Evolutionary conservation across 345 rosid genomes (phyloP), one percentile per base, ranked within the genome.

Genomic region (Moringa oleifera): DNA sequence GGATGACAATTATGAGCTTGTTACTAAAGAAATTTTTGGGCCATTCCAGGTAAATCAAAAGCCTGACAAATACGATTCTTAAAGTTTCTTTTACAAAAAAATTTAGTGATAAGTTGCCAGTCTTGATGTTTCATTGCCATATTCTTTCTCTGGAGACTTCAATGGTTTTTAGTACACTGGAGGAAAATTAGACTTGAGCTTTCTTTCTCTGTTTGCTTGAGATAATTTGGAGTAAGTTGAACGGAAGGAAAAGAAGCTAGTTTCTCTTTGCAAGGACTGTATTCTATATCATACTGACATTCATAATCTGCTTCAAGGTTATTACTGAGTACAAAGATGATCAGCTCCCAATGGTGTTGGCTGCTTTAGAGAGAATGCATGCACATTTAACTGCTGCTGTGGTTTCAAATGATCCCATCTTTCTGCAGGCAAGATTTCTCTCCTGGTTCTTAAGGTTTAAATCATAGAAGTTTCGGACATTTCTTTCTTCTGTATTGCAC

Each of bases 351-450:
- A 58, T 90, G 81, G 92, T 90, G 59, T 71, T 94, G 81, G 82
- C 85, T 15, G 95, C 85, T 71, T 74, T 94, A 55, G 99, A 90
- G 75, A 83, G 81, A 73, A 94, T 94, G 97, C 92, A 90, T 24
- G 99, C 97, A 19, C 99, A 90, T 78, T 67, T 94, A 71, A 94
- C 99, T 0, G 99, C 97, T 18, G 99, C 99, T 4, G 85, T 94
- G 51, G 97, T 90, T 64, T 94, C 99, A 52, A 94, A 94, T 12
- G 92, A 94, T 75, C 88, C 78, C 47, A 75, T 85, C 61, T 94
- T 94, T 68, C 65, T 90, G 56, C 99, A 94, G 96, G 99, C 72
- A 73, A 81, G 76, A 58, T 33, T 60, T 55, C 22, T 45, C 9
- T 52, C 0, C n/a, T 20, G 20, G 18, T 20, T n/a, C n/a, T n/a